A percentile compares a stretch with the other conserved stretches of the same genome.
These are phyloP conservation scores for Dothistroma septosporum DNA, from an alignment of 2,329 filamentous ascomycete genomes.

Conservation along the genomic window DNA sequence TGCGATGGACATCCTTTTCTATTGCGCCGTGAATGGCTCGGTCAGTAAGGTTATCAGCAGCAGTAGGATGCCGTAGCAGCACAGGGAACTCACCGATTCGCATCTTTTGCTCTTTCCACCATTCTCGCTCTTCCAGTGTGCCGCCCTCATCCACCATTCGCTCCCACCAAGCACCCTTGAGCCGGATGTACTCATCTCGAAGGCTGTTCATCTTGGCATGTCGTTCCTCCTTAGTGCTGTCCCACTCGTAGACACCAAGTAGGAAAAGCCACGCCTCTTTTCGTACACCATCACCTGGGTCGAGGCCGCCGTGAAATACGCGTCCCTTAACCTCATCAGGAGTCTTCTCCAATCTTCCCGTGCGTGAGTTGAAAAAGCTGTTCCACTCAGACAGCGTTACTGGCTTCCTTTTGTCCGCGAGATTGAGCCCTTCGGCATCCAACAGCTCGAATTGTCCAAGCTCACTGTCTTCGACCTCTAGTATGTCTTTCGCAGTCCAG, in stretches of 20 bases:
- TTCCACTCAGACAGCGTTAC: conserved; percentile 85
- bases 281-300: conserved; percentile 82
- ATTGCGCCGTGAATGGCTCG: conserved; percentile 45
- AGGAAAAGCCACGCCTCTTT: conserved; percentile 97
- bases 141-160: conserved; percentile 77
- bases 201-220: conserved; percentile 78
- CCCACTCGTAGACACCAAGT: conserved; percentile 88
- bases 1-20: conserved; percentile 99
- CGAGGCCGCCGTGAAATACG: conserved; percentile 91
- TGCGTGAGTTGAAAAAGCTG: conserved; percentile 74
- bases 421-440: conserved; percentile 68
- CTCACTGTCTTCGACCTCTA: conserved; percentile 90
- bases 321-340: conserved; percentile 92
- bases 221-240: conserved; percentile 80
- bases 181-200: conserved; percentile 85
- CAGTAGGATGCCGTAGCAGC: conserved; percentile 13
- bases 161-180: conserved; percentile 97
- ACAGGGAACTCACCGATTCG: conserved; percentile 70
- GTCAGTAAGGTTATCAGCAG: conserved; percentile 38
- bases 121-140: conserved; percentile 78
- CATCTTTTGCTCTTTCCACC: conserved; percentile 92
- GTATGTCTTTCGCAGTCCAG: conserved; percentile 87
- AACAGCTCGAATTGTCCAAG: conserved; percentile 95
- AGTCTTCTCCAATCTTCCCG: conserved; percentile 72
- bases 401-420: conserved; percentile 71